Evolutionary conservation across 352 stramenopile species (phyloP).

Genomic region (Phytophthora idaei): DNA sequence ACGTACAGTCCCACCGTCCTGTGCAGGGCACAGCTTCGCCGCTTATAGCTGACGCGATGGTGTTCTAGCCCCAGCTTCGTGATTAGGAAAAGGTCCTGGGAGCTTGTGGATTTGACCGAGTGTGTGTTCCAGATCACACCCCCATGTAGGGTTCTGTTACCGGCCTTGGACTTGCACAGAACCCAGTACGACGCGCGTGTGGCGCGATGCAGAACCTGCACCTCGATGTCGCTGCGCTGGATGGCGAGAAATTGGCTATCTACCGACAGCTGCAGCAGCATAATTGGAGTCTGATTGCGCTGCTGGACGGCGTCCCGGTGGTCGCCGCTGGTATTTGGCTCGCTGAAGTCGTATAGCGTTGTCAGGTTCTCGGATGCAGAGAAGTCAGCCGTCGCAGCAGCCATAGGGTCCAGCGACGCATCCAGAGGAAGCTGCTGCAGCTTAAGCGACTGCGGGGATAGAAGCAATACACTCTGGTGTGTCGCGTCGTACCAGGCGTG

Average conservation of each 20-base stretch:
- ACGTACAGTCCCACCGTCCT: slow-evolving; percentile 62
- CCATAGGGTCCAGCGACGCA: slow-evolving; percentile 31
- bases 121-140: slow-evolving; percentile 77
- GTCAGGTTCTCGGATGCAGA: slow-evolving; percentile 7
- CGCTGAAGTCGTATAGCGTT: slow-evolving; percentile 56
- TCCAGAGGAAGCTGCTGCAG: slow-evolving; percentile 57
- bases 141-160: slow-evolving; percentile 64
- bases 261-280: slow-evolving; percentile 60
- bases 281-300: slow-evolving; percentile 26
- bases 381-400: slow-evolving; percentile 7
- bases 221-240: slow-evolving; percentile 85
- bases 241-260: slow-evolving; percentile 73
- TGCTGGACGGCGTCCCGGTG: slow-evolving; percentile 1
- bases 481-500: slow-evolving; percentile 61
- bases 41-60: slow-evolving; percentile 68
- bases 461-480: slow-evolving; percentile 59
- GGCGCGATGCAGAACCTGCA: slow-evolving; percentile 62
- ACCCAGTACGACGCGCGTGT: slow-evolving; percentile 68
- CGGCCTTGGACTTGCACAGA: slow-evolving; percentile 67
- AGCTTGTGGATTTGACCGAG: slow-evolving; percentile 43
- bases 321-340: slow-evolving; percentile 11
- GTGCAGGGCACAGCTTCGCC: slow-evolving; percentile 60
- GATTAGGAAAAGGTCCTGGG: slow-evolving; percentile 78
- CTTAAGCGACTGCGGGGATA: slow-evolving; percentile 36
- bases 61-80: slow-evolving; percentile 81